Conservation (phyloP, 1,284 basidiomycete species). For the Sphagnurus paluster region DNA sequence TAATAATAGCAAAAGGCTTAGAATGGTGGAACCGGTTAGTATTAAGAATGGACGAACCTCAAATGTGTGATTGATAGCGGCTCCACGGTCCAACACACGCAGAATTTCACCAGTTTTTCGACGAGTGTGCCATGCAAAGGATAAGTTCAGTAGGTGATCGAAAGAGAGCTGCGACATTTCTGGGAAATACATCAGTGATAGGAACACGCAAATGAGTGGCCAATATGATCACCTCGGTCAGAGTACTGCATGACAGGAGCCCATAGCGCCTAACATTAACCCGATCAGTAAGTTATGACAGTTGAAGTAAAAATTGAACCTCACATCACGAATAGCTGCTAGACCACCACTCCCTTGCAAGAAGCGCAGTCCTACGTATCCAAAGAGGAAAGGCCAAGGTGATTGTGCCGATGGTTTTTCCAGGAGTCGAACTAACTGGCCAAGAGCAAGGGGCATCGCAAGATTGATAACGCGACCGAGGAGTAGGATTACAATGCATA, state of each 20-base stretch:
- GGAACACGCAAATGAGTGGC: background rate
- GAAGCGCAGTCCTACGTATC: conserved; percentile 65
- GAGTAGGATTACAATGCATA: conserved; percentile 70
- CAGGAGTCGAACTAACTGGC: conserved; percentile 62
- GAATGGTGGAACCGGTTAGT: background rate
- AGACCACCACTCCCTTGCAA: conserved; percentile 74
- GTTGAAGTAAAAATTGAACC: conserved; percentile 1
- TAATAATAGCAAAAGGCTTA: conserved; percentile 24
- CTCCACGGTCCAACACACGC: conserved; percentile 85
- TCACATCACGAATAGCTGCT: conserved; percentile 64
- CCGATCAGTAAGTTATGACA: conserved; percentile 1
- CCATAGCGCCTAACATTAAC: conserved; percentile 58
- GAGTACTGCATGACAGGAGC: conserved; percentile 88
- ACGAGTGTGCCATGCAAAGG: conserved; percentile 82
- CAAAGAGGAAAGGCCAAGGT: conserved; percentile 63
- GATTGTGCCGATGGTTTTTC: conserved; percentile 47
- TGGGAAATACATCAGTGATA: conserved; percentile 26
- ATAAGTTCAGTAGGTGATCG: conserved; percentile 79
- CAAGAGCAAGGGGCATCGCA: conserved; percentile 72
- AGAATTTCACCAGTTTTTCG: conserved; percentile 82
- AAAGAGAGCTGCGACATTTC: conserved; percentile 81
- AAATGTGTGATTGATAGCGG: conserved; percentile 84
- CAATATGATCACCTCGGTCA: conserved; percentile 49
- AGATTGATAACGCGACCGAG: conserved; percentile 79
- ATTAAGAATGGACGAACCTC: conserved; percentile 55